Conservation (phyloP, 768 basidiomycete species). For the Amylocystis lapponica region DNA sequence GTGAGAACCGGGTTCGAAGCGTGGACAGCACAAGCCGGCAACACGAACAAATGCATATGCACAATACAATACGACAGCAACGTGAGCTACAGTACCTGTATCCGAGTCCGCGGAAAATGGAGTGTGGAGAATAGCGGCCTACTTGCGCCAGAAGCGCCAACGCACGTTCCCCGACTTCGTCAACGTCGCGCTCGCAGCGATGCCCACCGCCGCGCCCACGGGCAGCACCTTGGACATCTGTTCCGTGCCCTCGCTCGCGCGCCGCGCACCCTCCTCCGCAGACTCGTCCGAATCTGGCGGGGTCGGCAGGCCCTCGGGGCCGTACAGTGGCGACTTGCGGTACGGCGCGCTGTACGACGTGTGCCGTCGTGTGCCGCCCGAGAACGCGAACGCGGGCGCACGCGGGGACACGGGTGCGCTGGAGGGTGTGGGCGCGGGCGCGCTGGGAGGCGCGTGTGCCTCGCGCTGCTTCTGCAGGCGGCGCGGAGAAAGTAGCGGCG, state of each 20-base stretch:
- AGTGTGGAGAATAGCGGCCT: no score
- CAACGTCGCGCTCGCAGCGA: slow-evolving; percentile 2
- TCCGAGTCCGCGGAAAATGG: no score
- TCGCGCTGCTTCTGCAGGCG: not conserved
- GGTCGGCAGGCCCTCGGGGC: slow-evolving; percentile 17
- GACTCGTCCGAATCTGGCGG: slow-evolving; percentile 28
- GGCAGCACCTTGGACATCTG: not conserved
- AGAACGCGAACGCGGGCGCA: not conserved
- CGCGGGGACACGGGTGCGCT: slow-evolving; percentile 1
- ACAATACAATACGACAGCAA: no score
- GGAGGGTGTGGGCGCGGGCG: no score
- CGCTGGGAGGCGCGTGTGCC: not conserved
- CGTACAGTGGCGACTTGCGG: no score
- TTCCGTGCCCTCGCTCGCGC: not conserved
- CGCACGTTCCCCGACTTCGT: not conserved
- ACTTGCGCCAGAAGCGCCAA: not conserved
- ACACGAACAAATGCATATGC: no score
- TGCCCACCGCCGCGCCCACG: not conserved
- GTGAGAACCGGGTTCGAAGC: no score
- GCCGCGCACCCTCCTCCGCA: slow-evolving; percentile 3
- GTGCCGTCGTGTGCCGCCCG: not conserved
- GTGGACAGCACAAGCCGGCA: no score
- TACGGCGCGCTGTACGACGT: slow-evolving; percentile 2
- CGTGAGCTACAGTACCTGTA: no score
- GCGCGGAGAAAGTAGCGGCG: not conserved